Evolutionary conservation across 179 eudicot species (phyloP), one percentile per base, ranked within the genome.

Genomic region (Amaranthus tricolor): DNA sequence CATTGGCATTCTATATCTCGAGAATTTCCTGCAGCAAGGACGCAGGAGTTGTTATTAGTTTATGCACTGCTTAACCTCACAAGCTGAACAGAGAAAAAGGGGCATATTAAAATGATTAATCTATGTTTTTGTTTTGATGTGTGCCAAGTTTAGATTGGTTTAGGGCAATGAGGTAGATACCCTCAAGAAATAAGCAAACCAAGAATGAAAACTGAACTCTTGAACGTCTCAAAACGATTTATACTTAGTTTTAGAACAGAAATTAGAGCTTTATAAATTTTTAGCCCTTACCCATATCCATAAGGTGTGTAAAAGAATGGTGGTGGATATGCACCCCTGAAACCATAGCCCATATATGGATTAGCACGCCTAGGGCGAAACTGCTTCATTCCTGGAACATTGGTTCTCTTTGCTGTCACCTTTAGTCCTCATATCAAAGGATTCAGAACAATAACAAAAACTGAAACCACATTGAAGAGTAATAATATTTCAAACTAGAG

Each of bases 1-100:
- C 91, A 86, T 83, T 52, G 91, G 85, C 89, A 86, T 84, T 78
- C 91, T 78, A 81, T 77, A 88, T 79, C 91, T 83, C 5, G 91
- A 88, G 24, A 72, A 84, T 82, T 88, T 88, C 85, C 91, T 88
- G 89, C 76, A 81, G 68, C 54, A 79, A 24, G 9, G 7, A 66
- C 61, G 48, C 21, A 56, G 12, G 55, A 21, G 17, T 11, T 0
- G 40, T 19, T 20, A 65, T 16, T 15, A 10, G 12, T 56, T 40
- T 21, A 62, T 48, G 19, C 63, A 17, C 3, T 24, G 31, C 15
- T 50, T 4, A 1, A 14, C 15, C 62, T 9, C 43, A 7, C 10
- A 62, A 45, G 10, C 15, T 57, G 40, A 31, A 31, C 40, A 31
- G 2, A 31, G 40, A 31, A 31, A 31, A 31, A 31, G 40, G 40